These are phyloP conservation scores for Hura crepitans DNA, from an alignment of 441 rosid species.

Conservation along the genomic window DNA sequence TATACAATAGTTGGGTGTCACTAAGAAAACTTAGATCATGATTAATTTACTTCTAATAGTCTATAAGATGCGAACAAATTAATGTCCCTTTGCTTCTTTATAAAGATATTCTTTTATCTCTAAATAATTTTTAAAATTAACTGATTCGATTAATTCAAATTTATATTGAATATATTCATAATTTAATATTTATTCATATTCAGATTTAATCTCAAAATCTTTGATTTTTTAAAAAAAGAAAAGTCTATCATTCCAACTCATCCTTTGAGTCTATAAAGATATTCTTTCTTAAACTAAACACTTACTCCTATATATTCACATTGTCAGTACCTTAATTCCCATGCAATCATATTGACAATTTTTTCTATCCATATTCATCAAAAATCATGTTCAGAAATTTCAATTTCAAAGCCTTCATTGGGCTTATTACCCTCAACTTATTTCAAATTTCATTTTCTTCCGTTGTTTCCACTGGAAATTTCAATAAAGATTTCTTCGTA, in stretches of 20 bases:
- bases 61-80: not conserved
- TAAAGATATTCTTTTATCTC: constrained; percentile 64
- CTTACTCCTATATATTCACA: constrained; percentile 25
- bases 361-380: not conserved
- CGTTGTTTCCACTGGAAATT: constrained; percentile 60
- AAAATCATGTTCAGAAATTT: constrained; percentile 26
- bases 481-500: constrained; percentile 55
- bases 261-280: constrained; percentile 63
- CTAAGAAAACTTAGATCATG: too few relatives aligned
- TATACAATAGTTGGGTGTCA: too few relatives aligned
- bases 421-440: constrained; percentile 24
- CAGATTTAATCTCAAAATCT: too few relatives aligned
- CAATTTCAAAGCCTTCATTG: constrained; percentile 21
- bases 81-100: constrained; percentile 50
- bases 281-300: constrained; percentile 41
- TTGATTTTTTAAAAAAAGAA: too few relatives aligned
- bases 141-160: too few relatives aligned
- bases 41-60: not conserved
- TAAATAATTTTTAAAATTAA: too few relatives aligned
- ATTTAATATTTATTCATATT: too few relatives aligned
- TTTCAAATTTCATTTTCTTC: constrained; percentile 40
- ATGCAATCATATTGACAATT: constrained; percentile 23
- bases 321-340: constrained; percentile 14
- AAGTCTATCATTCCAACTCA: too few relatives aligned
- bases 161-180: too few relatives aligned